Base-by-base conservation (phyloP, 768 basidiomycete species). In the Kwoniella botswanensis region DNA sequence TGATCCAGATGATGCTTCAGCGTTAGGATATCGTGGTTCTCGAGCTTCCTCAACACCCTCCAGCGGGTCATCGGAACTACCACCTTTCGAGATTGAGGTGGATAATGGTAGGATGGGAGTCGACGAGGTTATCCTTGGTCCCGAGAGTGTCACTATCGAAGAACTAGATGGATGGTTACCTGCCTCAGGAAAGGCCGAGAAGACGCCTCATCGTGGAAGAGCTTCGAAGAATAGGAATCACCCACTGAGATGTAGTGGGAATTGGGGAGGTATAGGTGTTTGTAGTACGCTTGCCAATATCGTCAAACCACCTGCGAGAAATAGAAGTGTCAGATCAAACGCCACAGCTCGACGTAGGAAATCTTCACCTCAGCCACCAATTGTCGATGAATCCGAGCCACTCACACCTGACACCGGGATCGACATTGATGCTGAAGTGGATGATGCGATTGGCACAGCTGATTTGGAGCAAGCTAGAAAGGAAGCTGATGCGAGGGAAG, bases 201-300 rank as follows among this genome's bases (percentile, higher is more conserved):
- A 71, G 41, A 74, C 71, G 13, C 76, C 77, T 24, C 73, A 75
- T 22, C 64, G 72, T 54, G 68, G 74, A 3, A 46, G 75, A 21
- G 41, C 58, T 12, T 57, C 59, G 18, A 71, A 65, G 55, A 56
- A 63, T 15, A 57, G 70, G 50, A 26, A 69, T 46, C 55, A 70
- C 53, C 41, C 70, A 10, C 53, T 66, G 13, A 50, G 73, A 24
- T 67, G 71, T 41, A 72, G 62, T 52, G 71, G 71, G 2, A 65
- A 57, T 56, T 78, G 74, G 75, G 79, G 77, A 21, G 70, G 72
- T 9, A 78, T 80, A 29, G 79, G 79, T 13, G 79, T 80, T 2
- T 75, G 75, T 24, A 68, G 58, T 56, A 35, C 60, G 1, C 55
- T 71, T 9, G 26, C 26, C 24, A 62, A 57, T 6, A 17, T 62